Evolutionary conservation across 148 eudicot genomes (phyloP).

Genomic region (Rhododendron ferrugineum): DNA sequence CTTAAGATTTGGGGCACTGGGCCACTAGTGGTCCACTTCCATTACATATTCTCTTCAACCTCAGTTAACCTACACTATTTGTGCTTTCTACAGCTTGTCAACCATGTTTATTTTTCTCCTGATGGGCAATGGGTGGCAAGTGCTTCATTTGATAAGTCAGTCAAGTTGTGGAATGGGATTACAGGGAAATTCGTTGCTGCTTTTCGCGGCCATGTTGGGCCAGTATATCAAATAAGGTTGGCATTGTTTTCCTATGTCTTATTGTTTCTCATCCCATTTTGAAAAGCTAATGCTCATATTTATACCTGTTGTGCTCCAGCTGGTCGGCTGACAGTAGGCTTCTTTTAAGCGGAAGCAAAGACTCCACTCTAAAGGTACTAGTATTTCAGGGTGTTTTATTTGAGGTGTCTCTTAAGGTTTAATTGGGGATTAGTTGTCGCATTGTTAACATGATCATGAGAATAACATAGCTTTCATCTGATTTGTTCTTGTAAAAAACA

Average conservation of each 20-base stretch:
- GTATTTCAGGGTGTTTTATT: not conserved
- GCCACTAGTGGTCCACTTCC: not conserved
- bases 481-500: not conserved
- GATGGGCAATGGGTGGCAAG: constrained; percentile 98
- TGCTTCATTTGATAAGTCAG: constrained; percentile 94
- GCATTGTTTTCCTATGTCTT: not conserved
- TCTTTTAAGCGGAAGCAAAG: constrained; percentile 91
- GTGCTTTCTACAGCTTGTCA: constrained; percentile 60
- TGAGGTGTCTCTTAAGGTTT: not conserved
- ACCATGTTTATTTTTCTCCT: constrained; percentile 94
- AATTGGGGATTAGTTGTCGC: not conserved
- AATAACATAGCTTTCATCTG: not conserved
- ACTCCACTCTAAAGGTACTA: constrained; percentile 80
- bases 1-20: not conserved
- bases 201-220: constrained; percentile 97
- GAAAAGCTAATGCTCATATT: not conserved
- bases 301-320: constrained; percentile 39
- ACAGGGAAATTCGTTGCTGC: constrained; percentile 79
- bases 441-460: not conserved
- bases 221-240: constrained; percentile 95
- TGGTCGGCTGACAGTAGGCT: constrained; percentile 98
- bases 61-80: constrained; percentile 8
- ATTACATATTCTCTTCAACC: not conserved
- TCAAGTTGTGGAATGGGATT: constrained; percentile 91
- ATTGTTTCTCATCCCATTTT: not conserved